Evolutionary conservation across 306 rosid genomes (phyloP).

Genomic region (Dalbergia cultrata): DNA sequence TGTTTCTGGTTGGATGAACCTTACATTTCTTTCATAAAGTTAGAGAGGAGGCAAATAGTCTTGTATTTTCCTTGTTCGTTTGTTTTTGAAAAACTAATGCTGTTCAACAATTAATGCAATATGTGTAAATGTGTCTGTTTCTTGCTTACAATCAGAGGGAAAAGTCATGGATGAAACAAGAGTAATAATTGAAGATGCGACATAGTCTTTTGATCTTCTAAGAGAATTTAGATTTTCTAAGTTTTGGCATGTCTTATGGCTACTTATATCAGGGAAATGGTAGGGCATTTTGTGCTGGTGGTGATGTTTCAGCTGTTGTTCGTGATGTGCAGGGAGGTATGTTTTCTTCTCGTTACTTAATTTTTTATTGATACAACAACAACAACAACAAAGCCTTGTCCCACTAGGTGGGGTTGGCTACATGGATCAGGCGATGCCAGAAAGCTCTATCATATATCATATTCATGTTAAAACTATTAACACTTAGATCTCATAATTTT

Average conservation of each 20-base stretch:
- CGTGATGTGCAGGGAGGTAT: constrained; percentile 57
- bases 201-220: constrained; percentile 6
- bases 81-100: constrained; percentile 4
- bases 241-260: constrained; percentile 37
- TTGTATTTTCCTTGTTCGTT: constrained; percentile 6
- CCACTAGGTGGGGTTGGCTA: too few relatives aligned
- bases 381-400: too few relatives aligned
- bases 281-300: constrained; percentile 98
- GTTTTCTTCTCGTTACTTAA: constrained; percentile 37
- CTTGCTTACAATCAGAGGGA: constrained; percentile 17
- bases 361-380: background rate
- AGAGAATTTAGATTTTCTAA: constrained; percentile 35
- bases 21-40: background rate
- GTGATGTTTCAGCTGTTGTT: constrained; percentile 85
- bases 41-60: constrained; percentile 18
- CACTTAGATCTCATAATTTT: background rate
- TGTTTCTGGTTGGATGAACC: background rate
- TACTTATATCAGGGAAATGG: constrained; percentile 80
- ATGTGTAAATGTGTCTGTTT: background rate
- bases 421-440: too few relatives aligned
- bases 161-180: constrained; percentile 7
- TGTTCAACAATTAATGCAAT: constrained; percentile 18
- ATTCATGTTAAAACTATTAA: too few relatives aligned
- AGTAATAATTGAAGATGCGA: constrained; percentile 25
- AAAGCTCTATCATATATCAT: too few relatives aligned